These are phyloP conservation scores for Cerioporus squamosus DNA, from an alignment of 1,284 basidiomycete genomes.

Conservation along the genomic window DNA sequence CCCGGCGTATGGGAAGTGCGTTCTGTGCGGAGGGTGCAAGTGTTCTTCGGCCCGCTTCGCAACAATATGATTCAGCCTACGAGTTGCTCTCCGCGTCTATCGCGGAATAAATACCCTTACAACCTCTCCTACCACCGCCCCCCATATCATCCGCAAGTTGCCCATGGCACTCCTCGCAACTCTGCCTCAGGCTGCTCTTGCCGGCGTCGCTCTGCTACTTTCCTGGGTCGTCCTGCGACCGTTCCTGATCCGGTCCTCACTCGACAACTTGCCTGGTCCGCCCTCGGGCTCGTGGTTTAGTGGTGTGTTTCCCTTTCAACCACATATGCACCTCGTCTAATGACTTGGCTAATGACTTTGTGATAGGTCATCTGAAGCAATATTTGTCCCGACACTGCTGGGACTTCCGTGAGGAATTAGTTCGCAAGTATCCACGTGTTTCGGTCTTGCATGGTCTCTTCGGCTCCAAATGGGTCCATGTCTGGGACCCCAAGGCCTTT, in stretches of 20 bases:
- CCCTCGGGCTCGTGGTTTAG: constrained; percentile 1
- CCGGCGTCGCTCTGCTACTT: constrained; percentile 3
- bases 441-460: not conserved
- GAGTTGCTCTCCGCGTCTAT: no score
- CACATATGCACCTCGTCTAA: not conserved
- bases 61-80: no score
- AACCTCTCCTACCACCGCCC: no score
- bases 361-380: constrained; percentile 15
- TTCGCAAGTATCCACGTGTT: constrained; percentile 12
- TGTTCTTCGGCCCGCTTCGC: no score
- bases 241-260: constrained; percentile 8
- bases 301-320: constrained; percentile 3
- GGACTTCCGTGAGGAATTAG: constrained; percentile 12
- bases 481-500: constrained; percentile 33
- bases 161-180: constrained; percentile 9
- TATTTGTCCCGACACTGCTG: constrained; percentile 15
- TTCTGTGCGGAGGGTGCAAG: no score
- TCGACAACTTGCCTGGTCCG: constrained; percentile 21
- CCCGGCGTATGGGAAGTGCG: no score
- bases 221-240: constrained; percentile 12
- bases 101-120: not conserved
- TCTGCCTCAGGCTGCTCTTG: constrained; percentile 5
- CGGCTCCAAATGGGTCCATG: constrained; percentile 12
- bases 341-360: no score
- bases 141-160: not conserved